Evolutionary conservation across 129 eudicot genomes (phyloP), one percentile per base, ranked within the genome.

Genomic region (Flaveria robusta): DNA sequence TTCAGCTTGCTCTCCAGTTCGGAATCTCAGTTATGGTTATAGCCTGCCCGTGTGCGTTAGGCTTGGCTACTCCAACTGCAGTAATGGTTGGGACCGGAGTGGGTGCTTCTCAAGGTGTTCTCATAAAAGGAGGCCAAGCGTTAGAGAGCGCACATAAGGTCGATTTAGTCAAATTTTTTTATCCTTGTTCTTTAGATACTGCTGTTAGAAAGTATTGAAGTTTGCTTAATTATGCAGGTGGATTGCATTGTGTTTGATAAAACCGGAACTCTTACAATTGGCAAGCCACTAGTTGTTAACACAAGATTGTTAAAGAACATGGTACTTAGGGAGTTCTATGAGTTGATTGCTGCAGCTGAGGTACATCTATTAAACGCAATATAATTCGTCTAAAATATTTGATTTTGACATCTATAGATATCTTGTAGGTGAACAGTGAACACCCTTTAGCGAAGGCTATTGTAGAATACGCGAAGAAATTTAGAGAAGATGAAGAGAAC

Each of bases 81-180:
- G 96, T 92, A 8, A 92, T 92, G 97, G 97, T 89, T 77, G 97
- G 97, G 31, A 92, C 97, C 5, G 97, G 97, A 13, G 92, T 92
- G 3, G 96, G 97, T 72, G 97, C 97, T 42, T 83, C 97, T 58
- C 97, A 87, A 80, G 97, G 97, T n/a, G 85, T 92, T 60, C 96
- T 92, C 19, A 92, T 92, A n/a, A 89, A 92, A 85, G 97, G 97
- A 45, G 97, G 97, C 42, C 92, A 87, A 55, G 97, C 97, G 8
- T 83, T 92, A 68, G 97, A 92, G 82, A 92, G 91, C 85, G 88
- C 97, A 74, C 97, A 92, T 46, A 89, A 89, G 89, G 97, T 88
- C 19, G 45, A 73, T 60, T 62, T 20, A n/a, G 29, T 18, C 26
- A 13, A n/a, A n/a, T 68, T 51, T 37, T 15, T 22, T 26, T 10